Evolutionary conservation across 257 asterid genomes (phyloP).

Genomic region (Nicotiana tomentosiformis): DNA sequence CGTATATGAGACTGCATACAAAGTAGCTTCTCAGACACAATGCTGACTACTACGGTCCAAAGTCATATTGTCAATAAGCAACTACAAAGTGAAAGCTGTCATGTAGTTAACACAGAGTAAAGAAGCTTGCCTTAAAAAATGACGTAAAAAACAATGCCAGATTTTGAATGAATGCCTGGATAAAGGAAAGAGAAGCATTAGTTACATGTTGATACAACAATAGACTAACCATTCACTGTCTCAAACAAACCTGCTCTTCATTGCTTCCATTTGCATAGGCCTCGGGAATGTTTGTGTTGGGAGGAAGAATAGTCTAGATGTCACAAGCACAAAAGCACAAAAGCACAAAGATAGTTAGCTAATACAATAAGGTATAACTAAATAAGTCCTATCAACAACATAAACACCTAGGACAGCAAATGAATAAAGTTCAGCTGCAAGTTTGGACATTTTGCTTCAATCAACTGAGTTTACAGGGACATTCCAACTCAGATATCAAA

Average conservation of each 20-base stretch:
- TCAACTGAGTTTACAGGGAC: background rate
- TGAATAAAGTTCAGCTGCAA: background rate
- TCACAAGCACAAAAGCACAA: slow-evolving; percentile 16
- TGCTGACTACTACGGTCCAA: background rate
- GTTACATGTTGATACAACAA: background rate
- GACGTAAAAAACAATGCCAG: slow-evolving; percentile 93
- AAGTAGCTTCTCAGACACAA: slow-evolving; percentile 8
- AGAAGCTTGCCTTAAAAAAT: slow-evolving; percentile 69
- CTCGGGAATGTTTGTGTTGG: slow-evolving; percentile 56
- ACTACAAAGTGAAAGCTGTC: background rate
- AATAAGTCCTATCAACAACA: background rate
- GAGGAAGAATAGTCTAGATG: slow-evolving; percentile 59
- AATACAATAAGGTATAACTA: background rate
- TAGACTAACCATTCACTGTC: background rate
- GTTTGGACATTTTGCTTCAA: background rate
- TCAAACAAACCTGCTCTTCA: slow-evolving; percentile 75
- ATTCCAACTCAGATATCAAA: background rate
- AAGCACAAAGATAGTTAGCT: background rate
- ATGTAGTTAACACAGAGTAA: background rate
- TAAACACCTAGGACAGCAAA: background rate
- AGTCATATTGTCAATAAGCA: background rate
- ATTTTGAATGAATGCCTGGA: slow-evolving; percentile 92
- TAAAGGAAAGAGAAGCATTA: slow-evolving; percentile 5
- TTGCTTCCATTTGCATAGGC: slow-evolving; percentile 79
- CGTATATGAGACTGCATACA: slow-evolving; percentile 75